Evolutionary conservation across 768 basidiomycete genomes (phyloP).

Genomic region (Solioccasus polychromus): DNA sequence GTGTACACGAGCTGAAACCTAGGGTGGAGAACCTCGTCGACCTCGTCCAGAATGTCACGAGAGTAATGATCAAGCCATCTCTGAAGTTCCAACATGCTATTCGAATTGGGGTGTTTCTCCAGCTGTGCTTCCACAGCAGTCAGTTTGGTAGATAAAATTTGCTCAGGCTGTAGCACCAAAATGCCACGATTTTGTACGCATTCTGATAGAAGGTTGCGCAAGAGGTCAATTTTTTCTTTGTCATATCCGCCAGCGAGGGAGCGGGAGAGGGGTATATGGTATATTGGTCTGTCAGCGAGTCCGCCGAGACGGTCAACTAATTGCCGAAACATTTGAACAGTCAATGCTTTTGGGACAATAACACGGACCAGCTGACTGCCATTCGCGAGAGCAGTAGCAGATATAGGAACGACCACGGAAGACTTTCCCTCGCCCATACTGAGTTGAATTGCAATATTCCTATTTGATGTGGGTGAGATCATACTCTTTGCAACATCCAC

Average conservation of each 20-base stretch:
- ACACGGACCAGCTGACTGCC: constrained; percentile 40
- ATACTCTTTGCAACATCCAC: too few relatives aligned
- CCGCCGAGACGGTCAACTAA: constrained; percentile 26
- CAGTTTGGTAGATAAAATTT: constrained; percentile 33
- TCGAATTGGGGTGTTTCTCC: constrained; percentile 7
- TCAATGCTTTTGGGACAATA: too few relatives aligned
- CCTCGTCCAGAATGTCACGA: background rate
- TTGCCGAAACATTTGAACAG: constrained; percentile 38
- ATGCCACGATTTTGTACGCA: too few relatives aligned
- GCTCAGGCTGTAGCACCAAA: too few relatives aligned
- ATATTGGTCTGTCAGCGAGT: too few relatives aligned
- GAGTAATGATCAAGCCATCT: constrained; percentile 2
- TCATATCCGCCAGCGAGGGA: constrained; percentile 31
- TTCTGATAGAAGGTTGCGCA: too few relatives aligned
- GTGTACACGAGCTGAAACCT: too few relatives aligned
- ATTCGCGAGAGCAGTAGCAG: constrained; percentile 39
- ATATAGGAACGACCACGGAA: constrained; percentile 39
- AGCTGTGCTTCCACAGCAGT: constrained; percentile 37
- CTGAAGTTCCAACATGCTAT: constrained; percentile 15
- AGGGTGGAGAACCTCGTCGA: too few relatives aligned
- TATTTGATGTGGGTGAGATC: too few relatives aligned
- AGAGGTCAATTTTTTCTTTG: constrained; percentile 42
- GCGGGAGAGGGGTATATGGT: too few relatives aligned
- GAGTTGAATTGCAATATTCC: too few relatives aligned
- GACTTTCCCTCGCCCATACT: too few relatives aligned